A percentile compares a stretch with the other conserved stretches of the same genome.
phyloP scores from a whole-genome alignment of 2,329 filamentous ascomycete genomes.

The Cercospora sesami region DNA sequence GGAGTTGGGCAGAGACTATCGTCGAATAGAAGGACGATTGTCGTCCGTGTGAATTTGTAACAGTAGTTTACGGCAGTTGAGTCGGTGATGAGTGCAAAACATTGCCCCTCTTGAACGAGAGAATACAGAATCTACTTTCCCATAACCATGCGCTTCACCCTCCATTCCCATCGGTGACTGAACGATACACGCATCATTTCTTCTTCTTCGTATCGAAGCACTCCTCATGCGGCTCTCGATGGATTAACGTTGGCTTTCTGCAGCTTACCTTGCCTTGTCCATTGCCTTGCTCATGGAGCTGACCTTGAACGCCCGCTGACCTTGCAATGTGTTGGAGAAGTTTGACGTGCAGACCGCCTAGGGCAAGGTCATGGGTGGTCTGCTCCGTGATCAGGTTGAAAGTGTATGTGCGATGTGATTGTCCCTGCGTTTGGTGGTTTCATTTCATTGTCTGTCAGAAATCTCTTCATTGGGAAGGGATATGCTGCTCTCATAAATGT shows the following conservation, averaged over 20 bases:
- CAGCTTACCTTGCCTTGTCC: neutral
- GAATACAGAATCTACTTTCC: neutral
- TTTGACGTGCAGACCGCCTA: neutral
- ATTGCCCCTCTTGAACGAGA: neutral
- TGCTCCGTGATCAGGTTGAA: slow-evolving; percentile 3
- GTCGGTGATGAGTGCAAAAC: neutral
- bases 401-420: neutral
- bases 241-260: neutral
- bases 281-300: neutral
- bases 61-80: neutral
- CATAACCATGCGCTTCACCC: neutral
- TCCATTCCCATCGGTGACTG: neutral
- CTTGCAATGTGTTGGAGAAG: neutral
- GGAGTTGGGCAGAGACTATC: neutral
- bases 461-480: neutral
- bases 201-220: neutral
- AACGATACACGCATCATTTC: neutral
- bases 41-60: neutral
- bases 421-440: neutral
- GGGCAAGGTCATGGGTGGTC: neutral
- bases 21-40: neutral
- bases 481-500: neutral
- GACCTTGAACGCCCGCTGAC: neutral
- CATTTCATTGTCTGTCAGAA: neutral
- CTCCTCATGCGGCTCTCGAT: neutral